phyloP scores from a whole-genome alignment of 73 alveolate species.

The Stentor coeruleus region DNA sequence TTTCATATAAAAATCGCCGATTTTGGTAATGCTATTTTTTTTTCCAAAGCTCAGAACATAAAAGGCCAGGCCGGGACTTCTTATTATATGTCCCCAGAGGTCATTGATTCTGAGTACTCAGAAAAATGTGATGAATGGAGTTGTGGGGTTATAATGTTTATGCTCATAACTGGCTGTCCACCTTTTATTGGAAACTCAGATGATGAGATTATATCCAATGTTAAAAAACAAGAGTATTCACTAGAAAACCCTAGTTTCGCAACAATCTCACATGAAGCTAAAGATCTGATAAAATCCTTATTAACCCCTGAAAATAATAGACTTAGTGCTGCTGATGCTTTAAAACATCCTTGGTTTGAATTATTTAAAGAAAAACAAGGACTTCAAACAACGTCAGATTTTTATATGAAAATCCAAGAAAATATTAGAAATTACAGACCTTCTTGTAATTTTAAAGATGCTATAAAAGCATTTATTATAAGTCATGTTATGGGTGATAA shows the following conservation, averaged over 20 bases:
- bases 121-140: conserved; percentile 41
- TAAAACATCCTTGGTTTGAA: conserved; percentile 1
- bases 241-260: neutral
- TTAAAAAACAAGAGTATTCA: neutral
- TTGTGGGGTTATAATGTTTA: conserved; percentile 43
- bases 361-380: neutral
- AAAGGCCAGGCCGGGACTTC: conserved; percentile 3
- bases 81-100: conserved; percentile 28
- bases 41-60: neutral
- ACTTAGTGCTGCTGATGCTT: neutral
- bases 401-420: too few relatives aligned
- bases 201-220: conserved; percentile 30
- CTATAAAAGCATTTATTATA: neutral
- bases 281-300: neutral
- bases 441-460: conserved; percentile 14
- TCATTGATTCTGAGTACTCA: neutral
- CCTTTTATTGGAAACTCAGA: conserved; percentile 38
- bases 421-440: neutral
- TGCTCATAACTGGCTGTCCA: conserved; percentile 40
- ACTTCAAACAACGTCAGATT: too few relatives aligned
- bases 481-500: neutral
- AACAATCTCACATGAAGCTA: neutral
- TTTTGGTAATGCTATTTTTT: neutral
- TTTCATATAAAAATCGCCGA: neutral
- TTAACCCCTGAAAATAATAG: neutral